A percentile compares a stretch with the other conserved stretches of the same genome.
These are phyloP conservation scores for Tetrapyrgos nigripes DNA, from an alignment of 1,284 basidiomycete species.

Conservation along the genomic window DNA sequence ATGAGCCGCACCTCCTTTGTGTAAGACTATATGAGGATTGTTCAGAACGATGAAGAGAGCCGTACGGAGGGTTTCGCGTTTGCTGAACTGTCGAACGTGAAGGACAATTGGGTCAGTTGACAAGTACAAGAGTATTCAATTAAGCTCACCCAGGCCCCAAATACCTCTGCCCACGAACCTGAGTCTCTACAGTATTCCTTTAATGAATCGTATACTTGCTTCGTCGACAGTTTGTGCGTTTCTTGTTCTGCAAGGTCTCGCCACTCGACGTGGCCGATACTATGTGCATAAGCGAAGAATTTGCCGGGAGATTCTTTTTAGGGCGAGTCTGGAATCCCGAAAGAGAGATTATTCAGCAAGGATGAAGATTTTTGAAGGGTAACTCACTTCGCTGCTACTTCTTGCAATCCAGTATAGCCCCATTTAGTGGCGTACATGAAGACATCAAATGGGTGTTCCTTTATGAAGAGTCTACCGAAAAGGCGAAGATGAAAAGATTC, in stretches of 20 bases:
- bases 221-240: slow-evolving; percentile 5
- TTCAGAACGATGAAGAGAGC: slow-evolving; percentile 1
- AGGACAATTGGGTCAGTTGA: background rate
- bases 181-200: background rate
- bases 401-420: slow-evolving; percentile 5
- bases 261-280: slow-evolving; percentile 5
- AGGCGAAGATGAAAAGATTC: background rate
- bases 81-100: background rate
- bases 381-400: slow-evolving; percentile 9
- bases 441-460: slow-evolving; percentile 10
- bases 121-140: background rate
- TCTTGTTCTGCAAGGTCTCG: slow-evolving; percentile 10
- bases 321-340: background rate
- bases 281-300: slow-evolving; percentile 13
- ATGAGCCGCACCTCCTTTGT: slow-evolving; percentile 6
- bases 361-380: background rate
- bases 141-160: slow-evolving; percentile 12
- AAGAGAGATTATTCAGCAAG: background rate
- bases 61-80: slow-evolving; percentile 3
- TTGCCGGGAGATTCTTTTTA: slow-evolving; percentile 2
- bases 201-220: slow-evolving; percentile 3
- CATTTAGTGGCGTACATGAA: slow-evolving; percentile 8
- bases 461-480: slow-evolving; percentile 3
- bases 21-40: background rate
- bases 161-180: slow-evolving; percentile 6